These are phyloP conservation scores for Pulicaria dysenterica DNA, from an alignment of 129 eudicot genomes.

Conservation along the genomic window DNA sequence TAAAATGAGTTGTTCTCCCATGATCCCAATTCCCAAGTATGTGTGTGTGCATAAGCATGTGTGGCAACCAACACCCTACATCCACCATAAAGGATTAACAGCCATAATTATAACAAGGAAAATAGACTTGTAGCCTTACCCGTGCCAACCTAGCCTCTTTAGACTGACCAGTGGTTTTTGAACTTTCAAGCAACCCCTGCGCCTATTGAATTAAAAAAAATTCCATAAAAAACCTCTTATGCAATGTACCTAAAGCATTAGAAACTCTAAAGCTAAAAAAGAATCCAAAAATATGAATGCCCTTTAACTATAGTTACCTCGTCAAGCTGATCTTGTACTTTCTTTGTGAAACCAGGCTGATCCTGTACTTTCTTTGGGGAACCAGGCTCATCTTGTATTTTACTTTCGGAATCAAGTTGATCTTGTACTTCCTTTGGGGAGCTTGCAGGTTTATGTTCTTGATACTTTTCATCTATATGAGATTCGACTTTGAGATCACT, in stretches of 20 bases:
- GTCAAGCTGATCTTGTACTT: constrained; percentile 61
- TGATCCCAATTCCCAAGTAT: too few species aligned
- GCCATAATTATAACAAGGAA: constrained; percentile 10
- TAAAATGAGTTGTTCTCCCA: too few species aligned
- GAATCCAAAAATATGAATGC: constrained; percentile 16
- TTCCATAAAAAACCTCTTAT: constrained; percentile 26
- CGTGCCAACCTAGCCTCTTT: constrained; percentile 99
- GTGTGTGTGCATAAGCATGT: not conserved
- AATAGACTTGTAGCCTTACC: constrained; percentile 51
- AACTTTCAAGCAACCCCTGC: constrained; percentile 88
- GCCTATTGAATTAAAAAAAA: constrained; percentile 63
- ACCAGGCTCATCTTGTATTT: constrained; percentile 45
- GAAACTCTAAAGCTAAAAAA: constrained; percentile 6
- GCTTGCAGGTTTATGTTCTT: constrained; percentile 42
- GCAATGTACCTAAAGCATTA: constrained; percentile 31
- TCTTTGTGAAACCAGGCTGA: constrained; percentile 35
- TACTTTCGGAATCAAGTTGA: constrained; percentile 44
- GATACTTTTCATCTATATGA: constrained; percentile 41
- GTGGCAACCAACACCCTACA: constrained; percentile 14
- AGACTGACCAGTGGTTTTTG: constrained; percentile 86
- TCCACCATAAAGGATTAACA: constrained; percentile 10
- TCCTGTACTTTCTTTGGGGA: constrained; percentile 66
- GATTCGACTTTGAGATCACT: constrained; percentile 42
- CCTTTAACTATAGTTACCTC: constrained; percentile 62
- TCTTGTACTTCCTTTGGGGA: constrained; percentile 57